phyloP scores from a whole-genome alignment of 1,284 basidiomycete species.

The Tausonia pullulans region DNA sequence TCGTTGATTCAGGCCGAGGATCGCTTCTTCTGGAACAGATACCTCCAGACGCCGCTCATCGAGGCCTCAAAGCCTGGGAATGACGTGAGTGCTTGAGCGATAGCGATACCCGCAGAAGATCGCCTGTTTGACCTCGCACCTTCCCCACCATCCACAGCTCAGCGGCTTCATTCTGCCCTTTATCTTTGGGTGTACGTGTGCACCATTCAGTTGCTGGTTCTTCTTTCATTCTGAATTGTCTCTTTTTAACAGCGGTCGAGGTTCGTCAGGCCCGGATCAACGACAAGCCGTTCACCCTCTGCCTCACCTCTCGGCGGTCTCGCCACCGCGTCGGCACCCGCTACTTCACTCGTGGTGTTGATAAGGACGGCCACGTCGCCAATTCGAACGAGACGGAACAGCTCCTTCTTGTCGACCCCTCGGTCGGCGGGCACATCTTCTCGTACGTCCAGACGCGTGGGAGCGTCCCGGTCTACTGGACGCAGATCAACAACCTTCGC shows the following conservation, averaged over 20 bases:
- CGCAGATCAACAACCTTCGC: conserved; percentile 65
- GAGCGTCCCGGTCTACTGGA: conserved; percentile 91
- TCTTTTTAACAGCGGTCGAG: conserved; percentile 59
- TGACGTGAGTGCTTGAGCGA: conserved; percentile 25
- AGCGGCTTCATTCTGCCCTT: conserved; percentile 76
- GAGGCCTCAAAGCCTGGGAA: conserved; percentile 30
- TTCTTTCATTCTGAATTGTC: not conserved
- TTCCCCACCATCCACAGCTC: not conserved
- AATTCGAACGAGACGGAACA: conserved; percentile 96
- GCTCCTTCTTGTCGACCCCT: conserved; percentile 54
- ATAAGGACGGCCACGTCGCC: conserved; percentile 50
- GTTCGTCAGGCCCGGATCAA: conserved; percentile 70
- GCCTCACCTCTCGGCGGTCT: conserved; percentile 83
- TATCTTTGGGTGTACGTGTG: conserved; percentile 69
- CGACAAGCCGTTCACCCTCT: conserved; percentile 68
- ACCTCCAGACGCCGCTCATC: conserved; percentile 36
- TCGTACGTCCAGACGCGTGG: conserved; percentile 91
- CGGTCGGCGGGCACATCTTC: conserved; percentile 35
- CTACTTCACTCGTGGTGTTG: conserved; percentile 94
- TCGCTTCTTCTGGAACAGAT: conserved; percentile 98
- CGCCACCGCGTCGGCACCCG: conserved; percentile 91
- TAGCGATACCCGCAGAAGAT: not conserved
- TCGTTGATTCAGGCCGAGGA: conserved; percentile 59
- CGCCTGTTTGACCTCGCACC: not conserved
- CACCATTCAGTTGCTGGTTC: too few relatives aligned